phyloP scores from a whole-genome alignment of 164 flowering plant genomes.

The Cinnamomum micranthum region DNA sequence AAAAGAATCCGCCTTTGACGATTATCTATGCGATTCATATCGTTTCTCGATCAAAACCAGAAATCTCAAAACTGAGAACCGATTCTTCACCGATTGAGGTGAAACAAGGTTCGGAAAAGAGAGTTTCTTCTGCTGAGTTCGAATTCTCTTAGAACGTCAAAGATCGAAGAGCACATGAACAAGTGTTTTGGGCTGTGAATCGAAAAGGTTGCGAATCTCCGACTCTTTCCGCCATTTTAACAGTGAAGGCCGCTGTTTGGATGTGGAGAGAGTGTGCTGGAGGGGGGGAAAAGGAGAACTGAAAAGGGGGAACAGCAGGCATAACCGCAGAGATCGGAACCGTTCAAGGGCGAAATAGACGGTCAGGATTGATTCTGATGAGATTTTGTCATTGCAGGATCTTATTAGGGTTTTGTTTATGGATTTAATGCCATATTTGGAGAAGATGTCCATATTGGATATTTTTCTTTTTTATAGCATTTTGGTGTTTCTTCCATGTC shows the following conservation, averaged over 20 bases:
- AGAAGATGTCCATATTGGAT: no score
- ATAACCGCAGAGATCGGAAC: conserved; percentile 1
- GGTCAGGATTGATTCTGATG: conserved; percentile 1
- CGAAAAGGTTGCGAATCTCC: not conserved
- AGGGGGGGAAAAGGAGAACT: not conserved
- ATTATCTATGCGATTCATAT: not conserved
- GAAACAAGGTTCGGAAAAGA: not conserved
- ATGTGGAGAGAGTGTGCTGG: not conserved
- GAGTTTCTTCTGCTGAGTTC: not conserved
- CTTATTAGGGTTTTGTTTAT: not conserved
- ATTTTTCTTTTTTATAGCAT: no score
- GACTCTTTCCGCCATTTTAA: conserved; percentile 11
- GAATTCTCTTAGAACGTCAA: not conserved
- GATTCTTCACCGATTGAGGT: conserved; percentile 10
- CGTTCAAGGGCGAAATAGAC: conserved; percentile 13
- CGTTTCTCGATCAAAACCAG: not conserved
- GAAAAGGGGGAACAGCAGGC: conserved; percentile 6
- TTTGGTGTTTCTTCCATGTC: no score
- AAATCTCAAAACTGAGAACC: not conserved
- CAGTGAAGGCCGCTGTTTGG: conserved; percentile 2
- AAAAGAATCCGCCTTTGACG: conserved; percentile 10
- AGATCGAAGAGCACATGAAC: conserved; percentile 4
- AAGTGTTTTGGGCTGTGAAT: no score
- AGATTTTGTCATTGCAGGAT: not conserved
- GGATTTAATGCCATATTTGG: not conserved